A percentile compares a stretch with the other conserved stretches of the same genome.
These are phyloP conservation scores for Harrya chromipes DNA, from an alignment of 768 basidiomycete species.

Conservation along the genomic window DNA sequence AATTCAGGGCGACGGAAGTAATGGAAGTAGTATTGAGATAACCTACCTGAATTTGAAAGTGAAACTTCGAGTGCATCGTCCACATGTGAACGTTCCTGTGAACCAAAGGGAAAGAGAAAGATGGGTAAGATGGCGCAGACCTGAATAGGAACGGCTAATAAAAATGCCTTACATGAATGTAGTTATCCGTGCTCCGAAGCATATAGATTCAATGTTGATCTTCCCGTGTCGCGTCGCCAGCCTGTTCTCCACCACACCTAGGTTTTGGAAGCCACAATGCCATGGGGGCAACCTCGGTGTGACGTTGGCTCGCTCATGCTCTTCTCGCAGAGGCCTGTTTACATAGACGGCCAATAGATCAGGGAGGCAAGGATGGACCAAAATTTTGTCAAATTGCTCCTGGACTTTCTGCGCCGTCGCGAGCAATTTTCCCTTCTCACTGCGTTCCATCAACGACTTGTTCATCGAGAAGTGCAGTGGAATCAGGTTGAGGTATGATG, in stretches of 20 bases:
- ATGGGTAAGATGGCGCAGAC: neutral
- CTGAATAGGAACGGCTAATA: too few species aligned
- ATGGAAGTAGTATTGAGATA: too few species aligned
- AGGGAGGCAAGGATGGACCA: conserved; percentile 15
- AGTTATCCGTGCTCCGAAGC: conserved; percentile 11
- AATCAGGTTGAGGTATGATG: conserved; percentile 11
- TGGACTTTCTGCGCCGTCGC: conserved; percentile 13
- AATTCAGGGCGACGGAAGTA: neutral
- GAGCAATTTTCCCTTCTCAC: conserved; percentile 11
- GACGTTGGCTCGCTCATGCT: neutral
- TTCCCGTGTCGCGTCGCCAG: conserved; percentile 3
- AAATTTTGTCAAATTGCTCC: conserved; percentile 8
- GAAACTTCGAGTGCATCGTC: conserved; percentile 17
- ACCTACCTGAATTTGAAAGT: too few species aligned
- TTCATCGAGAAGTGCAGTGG: conserved; percentile 21
- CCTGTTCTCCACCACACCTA: conserved; percentile 13
- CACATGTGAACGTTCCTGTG: conserved; percentile 15
- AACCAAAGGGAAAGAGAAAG: neutral
- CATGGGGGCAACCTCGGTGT: neutral
- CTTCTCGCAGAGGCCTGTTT: neutral
- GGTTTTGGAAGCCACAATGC: conserved; percentile 12
- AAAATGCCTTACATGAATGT: conserved; percentile 10
- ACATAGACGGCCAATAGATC: conserved; percentile 3
- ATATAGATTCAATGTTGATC: conserved; percentile 1
- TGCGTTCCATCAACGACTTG: neutral